Evolutionary conservation across 2,329 filamentous ascomycete species (phyloP), one percentile per base, ranked within the genome.

Genomic region (Fusarium sambucinum): DNA sequence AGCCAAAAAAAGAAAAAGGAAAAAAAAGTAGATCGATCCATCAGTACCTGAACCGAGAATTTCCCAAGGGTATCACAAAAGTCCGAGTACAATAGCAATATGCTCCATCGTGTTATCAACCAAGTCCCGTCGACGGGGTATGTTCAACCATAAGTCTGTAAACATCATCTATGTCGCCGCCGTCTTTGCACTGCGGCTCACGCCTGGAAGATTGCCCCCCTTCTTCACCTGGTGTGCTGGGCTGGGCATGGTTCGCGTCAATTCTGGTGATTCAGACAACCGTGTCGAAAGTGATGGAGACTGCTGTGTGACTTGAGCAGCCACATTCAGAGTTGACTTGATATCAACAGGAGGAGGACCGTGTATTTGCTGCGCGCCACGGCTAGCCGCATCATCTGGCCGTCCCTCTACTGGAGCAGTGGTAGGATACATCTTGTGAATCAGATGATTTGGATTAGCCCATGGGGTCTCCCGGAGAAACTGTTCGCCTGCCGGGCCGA

Each of bases 381-480:
- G 58, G n/a, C 62, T 62, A 29, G 57, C 52, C 12, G 53, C 37
- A 17, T 52, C 52, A 14, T 72, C 68, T 19, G 44, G 25, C 37
- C 52, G 52, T 14, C 63, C 53, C 17, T 70, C 62, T 14, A 37
- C 27, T 47, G 68, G 46, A 67, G 47, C 46, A 51, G 68, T 38
- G 76, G 72, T 79, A 40, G 81, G 79, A 41, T 80, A 77, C 54
- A 81, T 77, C 66, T 87, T 85, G 75, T 93, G 90, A 12, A 89
- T 62, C n/a, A 91, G 89, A 75, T 93, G 90, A 70, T 95, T 92
- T 19, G 94, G 93, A 76, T 97, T 97, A 35, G 94, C 93, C 94
- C 94, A 97, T 1, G 94, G 91, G 7, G 92, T 97, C 71, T 95
- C 90, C 74, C 96, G 92, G 56, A 97, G 86, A 72, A 96, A 97